phyloP scores from a whole-genome alignment of 1,284 basidiomycete species.

The Tilletia caries region DNA sequence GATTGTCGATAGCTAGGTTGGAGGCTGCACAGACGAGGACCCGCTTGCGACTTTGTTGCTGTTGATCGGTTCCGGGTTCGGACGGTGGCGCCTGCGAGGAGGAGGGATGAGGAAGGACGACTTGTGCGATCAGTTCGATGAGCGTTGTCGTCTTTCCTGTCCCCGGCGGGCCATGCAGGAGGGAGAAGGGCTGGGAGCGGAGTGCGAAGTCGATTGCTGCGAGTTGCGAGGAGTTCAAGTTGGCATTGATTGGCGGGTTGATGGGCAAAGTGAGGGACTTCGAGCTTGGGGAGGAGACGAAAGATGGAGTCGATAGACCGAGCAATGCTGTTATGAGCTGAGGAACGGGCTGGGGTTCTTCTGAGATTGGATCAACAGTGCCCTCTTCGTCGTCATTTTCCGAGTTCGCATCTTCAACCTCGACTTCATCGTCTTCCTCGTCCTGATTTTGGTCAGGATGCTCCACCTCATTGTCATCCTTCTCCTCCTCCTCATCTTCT shows the following conservation, averaged over 20 bases:
- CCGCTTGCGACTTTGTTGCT: conserved; percentile 50
- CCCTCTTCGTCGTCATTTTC: neutral
- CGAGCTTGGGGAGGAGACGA: conserved; percentile 48
- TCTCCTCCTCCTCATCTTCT: conserved; percentile 62
- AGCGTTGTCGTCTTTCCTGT: conserved; percentile 49
- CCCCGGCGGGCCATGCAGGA: conserved; percentile 93
- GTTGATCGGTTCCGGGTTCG: neutral
- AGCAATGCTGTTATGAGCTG: conserved; percentile 13
- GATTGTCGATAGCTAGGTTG: conserved; percentile 72
- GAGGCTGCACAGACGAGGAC: conserved; percentile 85
- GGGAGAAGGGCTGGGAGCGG: conserved; percentile 70
- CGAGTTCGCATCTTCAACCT: neutral
- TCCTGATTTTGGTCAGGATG: conserved; percentile 29
- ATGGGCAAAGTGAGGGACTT: conserved; percentile 53
- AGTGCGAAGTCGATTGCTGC: conserved; percentile 73
- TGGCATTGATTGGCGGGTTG: conserved; percentile 68
- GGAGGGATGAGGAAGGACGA: conserved; percentile 26
- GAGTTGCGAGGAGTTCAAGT: conserved; percentile 78
- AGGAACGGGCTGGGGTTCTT: conserved; percentile 48
- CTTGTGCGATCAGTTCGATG: conserved; percentile 57
- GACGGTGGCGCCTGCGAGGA: neutral
- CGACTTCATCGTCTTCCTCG: conserved; percentile 17
- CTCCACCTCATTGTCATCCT: conserved; percentile 61
- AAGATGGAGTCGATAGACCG: conserved; percentile 53
- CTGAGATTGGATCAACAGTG: conserved; percentile 66